phyloP scores from a whole-genome alignment of 2,329 filamentous ascomycete species.

The Pyrenophora tritici-repentis region DNA sequence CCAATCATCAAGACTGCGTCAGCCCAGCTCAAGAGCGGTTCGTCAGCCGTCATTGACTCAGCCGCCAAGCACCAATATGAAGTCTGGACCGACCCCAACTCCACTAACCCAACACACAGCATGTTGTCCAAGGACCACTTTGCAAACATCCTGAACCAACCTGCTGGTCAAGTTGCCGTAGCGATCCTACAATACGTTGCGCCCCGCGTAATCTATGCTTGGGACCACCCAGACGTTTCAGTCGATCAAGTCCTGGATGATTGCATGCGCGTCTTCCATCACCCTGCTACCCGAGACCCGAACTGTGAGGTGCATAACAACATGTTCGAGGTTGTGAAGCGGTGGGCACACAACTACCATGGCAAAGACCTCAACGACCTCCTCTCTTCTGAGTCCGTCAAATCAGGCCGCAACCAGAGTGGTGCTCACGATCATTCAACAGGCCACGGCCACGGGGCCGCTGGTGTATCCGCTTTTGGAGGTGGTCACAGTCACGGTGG shows the following conservation, averaged over 20 bases:
- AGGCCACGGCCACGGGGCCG: slow-evolving; percentile 38
- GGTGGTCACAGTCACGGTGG: slow-evolving; percentile 23
- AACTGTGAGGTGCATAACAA: slow-evolving; percentile 77
- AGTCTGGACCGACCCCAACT: slow-evolving; percentile 55
- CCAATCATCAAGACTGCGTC: slow-evolving; percentile 90
- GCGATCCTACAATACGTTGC: slow-evolving; percentile 81
- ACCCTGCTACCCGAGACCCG: slow-evolving; percentile 80
- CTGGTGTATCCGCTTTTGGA: slow-evolving; percentile 32
- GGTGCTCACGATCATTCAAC: slow-evolving; percentile 42
- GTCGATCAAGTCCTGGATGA: slow-evolving; percentile 85
- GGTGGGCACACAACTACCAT: slow-evolving; percentile 76
- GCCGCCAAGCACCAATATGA: slow-evolving; percentile 57
- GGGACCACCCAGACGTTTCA: slow-evolving; percentile 83
- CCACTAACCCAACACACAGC: slow-evolving; percentile 57
- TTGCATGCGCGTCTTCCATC: slow-evolving; percentile 83
- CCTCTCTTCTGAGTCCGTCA: slow-evolving; percentile 84
- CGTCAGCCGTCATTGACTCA: slow-evolving; percentile 68
- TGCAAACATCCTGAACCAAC: slow-evolving; percentile 56
- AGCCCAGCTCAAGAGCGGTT: slow-evolving; percentile 82
- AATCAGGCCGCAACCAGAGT: slow-evolving; percentile 76
- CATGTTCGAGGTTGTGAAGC: slow-evolving; percentile 86
- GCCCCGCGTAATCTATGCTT: slow-evolving; percentile 86
- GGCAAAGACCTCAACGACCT: slow-evolving; percentile 71
- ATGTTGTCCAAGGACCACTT: slow-evolving; percentile 60
- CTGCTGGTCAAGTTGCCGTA: slow-evolving; percentile 55